Percentiles rank a stretch among this genome's conserved stretches.
phyloP scores from a whole-genome alignment of 2,329 filamentous ascomycete species.

The Colletotrichum trifolii region DNA sequence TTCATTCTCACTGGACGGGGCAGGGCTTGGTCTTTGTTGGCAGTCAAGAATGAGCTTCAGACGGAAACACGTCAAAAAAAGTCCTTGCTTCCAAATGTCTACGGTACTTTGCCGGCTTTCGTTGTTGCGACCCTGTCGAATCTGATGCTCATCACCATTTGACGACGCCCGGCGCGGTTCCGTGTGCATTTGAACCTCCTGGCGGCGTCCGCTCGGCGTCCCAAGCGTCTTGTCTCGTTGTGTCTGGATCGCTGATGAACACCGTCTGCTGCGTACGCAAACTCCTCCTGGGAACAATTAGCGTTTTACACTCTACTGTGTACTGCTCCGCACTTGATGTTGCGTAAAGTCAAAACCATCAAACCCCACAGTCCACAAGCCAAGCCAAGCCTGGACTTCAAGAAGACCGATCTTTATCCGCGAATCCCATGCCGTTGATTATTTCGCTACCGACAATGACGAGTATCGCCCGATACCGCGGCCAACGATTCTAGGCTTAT shows the following conservation, averaged over 20 bases:
- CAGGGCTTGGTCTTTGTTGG: conserved; percentile 9
- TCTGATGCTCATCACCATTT: conserved; percentile 4
- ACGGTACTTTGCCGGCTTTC: conserved; percentile 26
- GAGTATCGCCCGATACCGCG: too few relatives aligned
- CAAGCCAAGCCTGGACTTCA: too few relatives aligned
- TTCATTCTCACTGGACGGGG: conserved; percentile 4
- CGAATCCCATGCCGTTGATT: too few relatives aligned
- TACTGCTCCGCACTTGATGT: not conserved
- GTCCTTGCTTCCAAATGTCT: conserved; percentile 14
- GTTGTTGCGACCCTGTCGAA: conserved; percentile 15
- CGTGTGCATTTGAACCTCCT: conserved; percentile 8
- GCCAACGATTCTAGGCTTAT: conserved; percentile 2
- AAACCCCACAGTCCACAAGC: too few relatives aligned
- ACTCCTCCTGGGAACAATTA: not conserved
- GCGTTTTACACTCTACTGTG: not conserved
- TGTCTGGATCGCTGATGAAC: conserved; percentile 21
- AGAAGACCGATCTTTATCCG: too few relatives aligned
- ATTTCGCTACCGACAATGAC: too few relatives aligned
- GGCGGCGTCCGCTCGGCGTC: conserved; percentile 1
- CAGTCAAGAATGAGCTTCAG: conserved; percentile 27
- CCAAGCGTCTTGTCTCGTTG: conserved; percentile 4
- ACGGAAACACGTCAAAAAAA: conserved; percentile 29
- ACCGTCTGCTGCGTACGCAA: not conserved
- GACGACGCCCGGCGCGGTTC: conserved; percentile 2
- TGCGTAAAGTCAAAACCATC: too few relatives aligned